Evolutionary conservation across 2,329 filamentous ascomycete genomes (phyloP).

Genomic region (Fusarium buharicum): DNA sequence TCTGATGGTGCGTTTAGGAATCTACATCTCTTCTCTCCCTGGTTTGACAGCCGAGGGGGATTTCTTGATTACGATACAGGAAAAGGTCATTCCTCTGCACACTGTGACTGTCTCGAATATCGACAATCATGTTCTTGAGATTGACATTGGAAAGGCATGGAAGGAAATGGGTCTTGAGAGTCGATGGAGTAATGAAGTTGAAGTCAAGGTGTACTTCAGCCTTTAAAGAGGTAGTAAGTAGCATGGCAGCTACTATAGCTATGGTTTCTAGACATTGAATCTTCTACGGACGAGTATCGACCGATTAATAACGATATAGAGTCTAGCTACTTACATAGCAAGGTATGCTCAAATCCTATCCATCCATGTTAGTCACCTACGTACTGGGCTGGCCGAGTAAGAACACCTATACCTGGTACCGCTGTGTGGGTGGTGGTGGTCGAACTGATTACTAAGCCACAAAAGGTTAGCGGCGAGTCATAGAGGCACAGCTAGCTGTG

Average conservation of each 20-base stretch:
- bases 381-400: too few species aligned
- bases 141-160: conserved; percentile 84
- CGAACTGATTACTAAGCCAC: neutral
- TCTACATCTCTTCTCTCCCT: conserved; percentile 80
- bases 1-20: conserved; percentile 53
- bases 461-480: neutral
- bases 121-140: conserved; percentile 72
- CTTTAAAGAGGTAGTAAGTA: conserved; percentile 41
- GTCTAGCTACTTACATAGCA: too few species aligned
- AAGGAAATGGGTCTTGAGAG: conserved; percentile 73
- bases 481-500: too few species aligned
- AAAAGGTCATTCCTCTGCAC: conserved; percentile 72
- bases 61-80: conserved; percentile 80
- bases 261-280: neutral
- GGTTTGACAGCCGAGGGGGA: conserved; percentile 68
- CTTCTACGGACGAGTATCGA: conserved; percentile 22
- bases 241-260: too few species aligned
- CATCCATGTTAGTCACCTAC: too few species aligned
- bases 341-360: too few species aligned
- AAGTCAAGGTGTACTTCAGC: conserved; percentile 70
- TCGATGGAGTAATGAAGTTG: conserved; percentile 84
- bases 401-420: too few species aligned
- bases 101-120: conserved; percentile 68
- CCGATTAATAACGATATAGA: too few species aligned
- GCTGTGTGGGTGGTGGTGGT: neutral